A percentile compares a stretch with the other conserved stretches of the same genome.
phyloP scores from a whole-genome alignment of 2,329 filamentous ascomycete genomes.

The Lizonia empirigonia region DNA sequence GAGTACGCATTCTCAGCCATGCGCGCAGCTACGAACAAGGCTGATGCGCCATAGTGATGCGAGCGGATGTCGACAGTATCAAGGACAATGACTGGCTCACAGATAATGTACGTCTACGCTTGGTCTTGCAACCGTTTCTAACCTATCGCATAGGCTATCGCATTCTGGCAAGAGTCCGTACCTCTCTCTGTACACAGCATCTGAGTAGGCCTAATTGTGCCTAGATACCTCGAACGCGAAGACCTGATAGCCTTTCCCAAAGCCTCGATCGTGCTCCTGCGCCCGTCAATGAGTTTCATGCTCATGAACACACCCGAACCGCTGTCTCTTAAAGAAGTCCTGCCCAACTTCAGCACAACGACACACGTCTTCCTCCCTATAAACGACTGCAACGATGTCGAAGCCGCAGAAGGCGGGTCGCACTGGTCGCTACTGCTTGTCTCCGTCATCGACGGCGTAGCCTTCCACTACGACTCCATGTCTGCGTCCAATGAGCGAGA shows the following conservation, averaged over 20 bases:
- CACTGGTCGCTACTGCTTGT: conserved; percentile 96
- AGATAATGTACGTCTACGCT: conserved; percentile 72
- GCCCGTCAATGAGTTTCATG: conserved; percentile 91
- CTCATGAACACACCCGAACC: conserved; percentile 74
- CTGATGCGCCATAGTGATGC: conserved; percentile 67
- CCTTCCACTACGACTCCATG: conserved; percentile 96
- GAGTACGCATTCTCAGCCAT: conserved; percentile 43
- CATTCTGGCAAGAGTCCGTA: conserved; percentile 92
- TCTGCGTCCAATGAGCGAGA: conserved; percentile 75
- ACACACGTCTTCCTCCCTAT: conserved; percentile 96
- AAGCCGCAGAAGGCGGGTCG: conserved; percentile 87
- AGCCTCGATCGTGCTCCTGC: conserved; percentile 86
- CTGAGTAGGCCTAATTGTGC: conserved; percentile 5
- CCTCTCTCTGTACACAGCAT: not conserved
- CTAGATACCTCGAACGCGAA: conserved; percentile 84
- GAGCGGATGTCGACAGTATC: conserved; percentile 86
- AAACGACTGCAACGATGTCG: conserved; percentile 80
- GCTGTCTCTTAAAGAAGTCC: conserved; percentile 64
- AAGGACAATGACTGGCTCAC: conserved; percentile 96
- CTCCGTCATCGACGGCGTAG: conserved; percentile 82
- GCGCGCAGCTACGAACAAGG: conserved; percentile 3
- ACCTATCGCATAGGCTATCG: conserved; percentile 71
- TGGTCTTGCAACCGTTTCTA: not conserved
- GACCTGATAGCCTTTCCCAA: conserved; percentile 78
- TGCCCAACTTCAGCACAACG: conserved; percentile 79